Base-by-base conservation (phyloP, 192 early-diverging fungal genomes). In the Coemansia sp. region DNA sequence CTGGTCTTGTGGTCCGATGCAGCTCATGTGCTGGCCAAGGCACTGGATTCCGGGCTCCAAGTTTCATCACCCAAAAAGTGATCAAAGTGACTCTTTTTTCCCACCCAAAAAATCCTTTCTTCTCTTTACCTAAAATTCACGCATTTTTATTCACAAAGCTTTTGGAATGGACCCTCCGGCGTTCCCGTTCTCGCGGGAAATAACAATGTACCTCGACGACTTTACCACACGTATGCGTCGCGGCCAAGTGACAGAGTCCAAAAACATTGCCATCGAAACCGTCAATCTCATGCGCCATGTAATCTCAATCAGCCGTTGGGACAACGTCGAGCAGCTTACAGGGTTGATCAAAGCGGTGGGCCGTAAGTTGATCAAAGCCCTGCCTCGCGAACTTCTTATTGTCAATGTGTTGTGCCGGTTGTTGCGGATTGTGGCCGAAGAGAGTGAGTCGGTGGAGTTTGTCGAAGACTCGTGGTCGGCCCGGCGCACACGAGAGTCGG, bases 401-500 rank as follows among this genome's bases (percentile, higher is more conserved):
- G 88, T 87, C 14, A 96, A 94, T 78, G 94, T 94, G 34, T 86
- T 91, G 46, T 87, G 91, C 60, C 84, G 93, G 37, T 87, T 96
- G 5, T 68, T 96, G 44, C 85, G 87, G 55, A 76, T 95, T n/a
- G 93, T 97, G 64, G 84, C 86, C 34, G 94, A 96, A 64, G 76
- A 74, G 46, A 59, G 62, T 19, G 57, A 56, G 22, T 55, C 67
- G 31, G 60, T 64, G 10, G 66, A 71, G 51, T 58, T 68, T 37
- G 65, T 60, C 31, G 50, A 60, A 14, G 60, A 61, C 28, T 57
- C n/a, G 21, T 60, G 66, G 51, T 1, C 59, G 26, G 54, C 37
- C 23, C 54, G 36, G 10, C 23, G 8, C 19, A 49, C 60, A 20
- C 11, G 17, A 11, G n/a, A 25, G 20, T 58, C 59, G 61, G 28